These are phyloP conservation scores for Penicillium cinerascens DNA, from an alignment of 495 filamentous ascomycete species.

Conservation along the genomic window DNA sequence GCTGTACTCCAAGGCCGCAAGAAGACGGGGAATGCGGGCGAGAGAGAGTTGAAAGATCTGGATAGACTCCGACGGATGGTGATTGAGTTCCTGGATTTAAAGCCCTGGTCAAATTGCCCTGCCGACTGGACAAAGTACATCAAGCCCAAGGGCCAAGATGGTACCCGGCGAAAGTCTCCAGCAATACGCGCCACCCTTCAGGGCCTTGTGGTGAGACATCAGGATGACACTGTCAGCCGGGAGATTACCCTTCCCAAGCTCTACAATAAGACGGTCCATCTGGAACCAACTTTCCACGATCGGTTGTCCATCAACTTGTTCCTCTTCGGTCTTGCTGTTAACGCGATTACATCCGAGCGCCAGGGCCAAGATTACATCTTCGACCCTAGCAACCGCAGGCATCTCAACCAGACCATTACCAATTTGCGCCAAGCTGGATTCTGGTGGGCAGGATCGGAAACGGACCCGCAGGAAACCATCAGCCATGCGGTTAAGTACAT, in stretches of 20 bases:
- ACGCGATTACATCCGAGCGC: slow-evolving; percentile 85
- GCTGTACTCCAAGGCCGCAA: slow-evolving; percentile 33
- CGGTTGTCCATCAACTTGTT: slow-evolving; percentile 82
- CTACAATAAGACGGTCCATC: slow-evolving; percentile 63
- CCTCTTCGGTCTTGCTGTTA: slow-evolving; percentile 72
- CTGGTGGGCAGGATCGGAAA: slow-evolving; percentile 78
- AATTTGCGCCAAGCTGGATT: slow-evolving; percentile 88
- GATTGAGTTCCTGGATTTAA: slow-evolving; percentile 64
- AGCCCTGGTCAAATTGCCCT: slow-evolving; percentile 67
- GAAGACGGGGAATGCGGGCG: slow-evolving; percentile 34
- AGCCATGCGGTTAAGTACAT: slow-evolving; percentile 64
- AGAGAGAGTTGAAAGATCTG: slow-evolving; percentile 66
- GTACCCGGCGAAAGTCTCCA: slow-evolving; percentile 50
- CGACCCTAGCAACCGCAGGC: slow-evolving; percentile 63
- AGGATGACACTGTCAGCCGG: slow-evolving; percentile 60
- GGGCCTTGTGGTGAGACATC: slow-evolving; percentile 77
- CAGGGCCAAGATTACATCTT: slow-evolving; percentile 86
- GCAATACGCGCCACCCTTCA: slow-evolving; percentile 70
- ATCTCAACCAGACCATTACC: slow-evolving; percentile 61
- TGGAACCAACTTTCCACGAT: slow-evolving; percentile 82
- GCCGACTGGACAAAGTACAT: slow-evolving; percentile 73
- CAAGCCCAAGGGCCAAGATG: slow-evolving; percentile 57
- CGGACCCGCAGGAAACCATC: slow-evolving; percentile 59
- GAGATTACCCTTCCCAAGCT: slow-evolving; percentile 66
- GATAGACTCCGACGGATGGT: slow-evolving; percentile 70